phyloP scores from a whole-genome alignment of 2,329 filamentous ascomycete species.

The Diaporthe vaccinii region DNA sequence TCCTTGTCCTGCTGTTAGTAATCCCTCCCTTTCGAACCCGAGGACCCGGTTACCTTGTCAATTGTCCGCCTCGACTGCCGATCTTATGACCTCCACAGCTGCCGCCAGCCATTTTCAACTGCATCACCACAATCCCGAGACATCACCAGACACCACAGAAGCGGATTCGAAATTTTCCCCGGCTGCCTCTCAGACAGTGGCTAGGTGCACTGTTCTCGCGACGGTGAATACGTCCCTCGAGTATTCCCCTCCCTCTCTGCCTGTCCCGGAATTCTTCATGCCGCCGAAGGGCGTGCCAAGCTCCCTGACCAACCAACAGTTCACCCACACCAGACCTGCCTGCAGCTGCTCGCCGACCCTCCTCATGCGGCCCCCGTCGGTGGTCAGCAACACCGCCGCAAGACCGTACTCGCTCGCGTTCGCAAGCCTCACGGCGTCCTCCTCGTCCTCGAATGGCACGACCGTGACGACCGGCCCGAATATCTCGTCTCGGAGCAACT shows the following conservation, averaged over 20 bases:
- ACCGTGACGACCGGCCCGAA: conserved; percentile 59
- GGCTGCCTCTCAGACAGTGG: conserved; percentile 23
- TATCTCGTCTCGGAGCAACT: conserved; percentile 55
- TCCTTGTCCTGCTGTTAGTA: not conserved
- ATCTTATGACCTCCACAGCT: not conserved
- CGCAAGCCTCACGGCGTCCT: conserved; percentile 46
- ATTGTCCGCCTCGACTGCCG: conserved; percentile 17
- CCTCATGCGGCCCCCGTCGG: conserved; percentile 48
- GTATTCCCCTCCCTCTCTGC: conserved; percentile 50
- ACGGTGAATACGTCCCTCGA: conserved; percentile 52
- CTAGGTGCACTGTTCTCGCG: conserved; percentile 48
- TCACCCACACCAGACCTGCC: conserved; percentile 52
- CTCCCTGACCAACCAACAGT: conserved; percentile 51
- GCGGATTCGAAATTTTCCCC: not conserved
- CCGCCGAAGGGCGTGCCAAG: conserved; percentile 52
- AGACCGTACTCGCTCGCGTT: conserved; percentile 50
- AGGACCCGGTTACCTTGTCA: conserved; percentile 8
- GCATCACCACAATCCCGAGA: not conserved
- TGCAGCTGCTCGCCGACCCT: conserved; percentile 50
- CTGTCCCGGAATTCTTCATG: conserved; percentile 51
- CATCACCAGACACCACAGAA: not conserved
- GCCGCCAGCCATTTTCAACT: not conserved
- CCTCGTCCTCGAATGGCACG: conserved; percentile 51
- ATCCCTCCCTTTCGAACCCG: conserved; percentile 5
- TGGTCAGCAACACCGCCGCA: conserved; percentile 49